Evolutionary conservation across 2,329 filamentous ascomycete genomes (phyloP).

Genomic region (Exophiala viscosa): DNA sequence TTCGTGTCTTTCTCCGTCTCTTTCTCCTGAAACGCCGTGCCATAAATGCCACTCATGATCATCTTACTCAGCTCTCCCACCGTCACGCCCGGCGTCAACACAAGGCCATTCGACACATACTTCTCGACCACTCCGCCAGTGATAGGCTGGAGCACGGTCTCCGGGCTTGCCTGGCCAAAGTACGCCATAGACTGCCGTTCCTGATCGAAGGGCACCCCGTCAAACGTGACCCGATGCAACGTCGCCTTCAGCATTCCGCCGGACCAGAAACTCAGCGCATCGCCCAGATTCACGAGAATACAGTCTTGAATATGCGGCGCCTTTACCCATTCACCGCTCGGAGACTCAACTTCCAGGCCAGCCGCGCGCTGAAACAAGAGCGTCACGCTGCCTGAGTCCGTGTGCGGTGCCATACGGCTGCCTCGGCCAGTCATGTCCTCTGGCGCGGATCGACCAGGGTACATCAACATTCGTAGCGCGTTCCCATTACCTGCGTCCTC

Average conservation of each 20-base stretch:
- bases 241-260: constrained; percentile 89
- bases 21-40: constrained; percentile 7
- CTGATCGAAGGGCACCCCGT: constrained; percentile 18
- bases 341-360: constrained; percentile 61
- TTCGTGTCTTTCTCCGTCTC: not conserved
- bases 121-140: not conserved
- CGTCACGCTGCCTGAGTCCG: constrained; percentile 56
- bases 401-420: constrained; percentile 49
- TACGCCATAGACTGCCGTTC: constrained; percentile 29
- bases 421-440: constrained; percentile 3
- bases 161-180: constrained; percentile 24
- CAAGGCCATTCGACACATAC: constrained; percentile 25
- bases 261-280: constrained; percentile 79
- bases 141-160: constrained; percentile 25
- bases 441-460: constrained; percentile 49
- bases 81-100: constrained; percentile 25
- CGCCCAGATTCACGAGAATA: constrained; percentile 82
- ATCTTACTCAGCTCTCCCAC: constrained; percentile 22
- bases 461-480: constrained; percentile 69
- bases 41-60: constrained; percentile 27
- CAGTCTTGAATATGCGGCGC: constrained; percentile 75
- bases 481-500: constrained; percentile 60
- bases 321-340: constrained; percentile 72
- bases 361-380: constrained; percentile 55
- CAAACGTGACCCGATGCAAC: constrained; percentile 65